phyloP scores from a whole-genome alignment of 169 alveolate species.

The Theileria equi region DNA sequence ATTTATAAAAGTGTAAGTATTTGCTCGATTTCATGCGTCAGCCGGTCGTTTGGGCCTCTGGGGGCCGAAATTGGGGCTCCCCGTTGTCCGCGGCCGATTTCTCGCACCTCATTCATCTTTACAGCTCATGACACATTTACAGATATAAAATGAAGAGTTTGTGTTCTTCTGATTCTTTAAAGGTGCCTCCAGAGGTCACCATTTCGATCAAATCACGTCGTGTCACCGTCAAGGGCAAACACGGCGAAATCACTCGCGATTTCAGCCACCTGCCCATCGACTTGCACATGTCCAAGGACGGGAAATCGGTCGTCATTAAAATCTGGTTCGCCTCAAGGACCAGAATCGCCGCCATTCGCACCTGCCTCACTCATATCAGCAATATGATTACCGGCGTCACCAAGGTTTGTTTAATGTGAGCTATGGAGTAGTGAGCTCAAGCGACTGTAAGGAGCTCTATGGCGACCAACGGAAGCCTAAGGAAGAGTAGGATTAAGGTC shows the following conservation, averaged over 20 bases:
- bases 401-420: not conserved
- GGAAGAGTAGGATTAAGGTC: too few species aligned
- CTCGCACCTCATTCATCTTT: too few species aligned
- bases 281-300: conserved; percentile 85
- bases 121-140: too few species aligned
- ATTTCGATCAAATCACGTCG: conserved; percentile 90
- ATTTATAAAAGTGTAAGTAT: too few species aligned
- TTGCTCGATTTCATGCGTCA: too few species aligned
- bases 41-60: too few species aligned
- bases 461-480: too few species aligned
- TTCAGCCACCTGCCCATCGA: conserved; percentile 96
- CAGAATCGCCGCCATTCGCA: conserved; percentile 91
- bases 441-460: too few species aligned
- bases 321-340: conserved; percentile 94
- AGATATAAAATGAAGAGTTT: conserved; percentile 76
- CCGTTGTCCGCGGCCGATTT: too few species aligned
- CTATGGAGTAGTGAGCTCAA: too few species aligned
- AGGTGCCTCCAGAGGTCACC: conserved; percentile 81
- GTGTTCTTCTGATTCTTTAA: conserved; percentile 64
- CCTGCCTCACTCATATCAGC: conserved; percentile 92
- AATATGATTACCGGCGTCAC: conserved; percentile 98
- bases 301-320: conserved; percentile 84
- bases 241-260: conserved; percentile 92
- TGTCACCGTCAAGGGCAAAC: conserved; percentile 96
- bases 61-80: too few species aligned